Conservation (phyloP, 371 early-diverging fungal species). For the Dichotomocladium elegans region DNA sequence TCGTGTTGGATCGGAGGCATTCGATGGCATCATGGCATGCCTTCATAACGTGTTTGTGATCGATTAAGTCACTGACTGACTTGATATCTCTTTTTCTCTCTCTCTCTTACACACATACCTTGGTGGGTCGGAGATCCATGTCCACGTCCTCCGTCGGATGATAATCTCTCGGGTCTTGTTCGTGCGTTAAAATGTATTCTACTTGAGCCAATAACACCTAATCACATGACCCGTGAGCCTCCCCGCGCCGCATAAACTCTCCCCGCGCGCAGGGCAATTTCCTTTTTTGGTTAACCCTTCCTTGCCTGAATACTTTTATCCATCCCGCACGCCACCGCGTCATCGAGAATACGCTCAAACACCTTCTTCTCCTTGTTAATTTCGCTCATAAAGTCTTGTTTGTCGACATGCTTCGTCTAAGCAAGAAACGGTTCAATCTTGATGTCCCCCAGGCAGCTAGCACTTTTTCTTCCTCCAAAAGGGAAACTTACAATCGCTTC, state of each 20-base stretch:
- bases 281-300: neutral
- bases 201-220: slow-evolving; percentile 73
- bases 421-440: neutral
- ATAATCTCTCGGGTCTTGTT: slow-evolving; percentile 66
- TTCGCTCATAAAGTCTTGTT: slow-evolving; percentile 78
- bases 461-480: neutral
- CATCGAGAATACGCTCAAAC: slow-evolving; percentile 79
- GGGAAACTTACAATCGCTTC: slow-evolving; percentile 50
- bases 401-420: slow-evolving; percentile 63
- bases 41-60: slow-evolving; percentile 17
- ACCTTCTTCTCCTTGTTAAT: slow-evolving; percentile 80
- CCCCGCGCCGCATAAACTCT: no score
- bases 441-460: neutral
- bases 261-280: no score
- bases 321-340: slow-evolving; percentile 81
- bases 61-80: neutral
- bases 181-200: slow-evolving; percentile 63
- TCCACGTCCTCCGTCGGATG: slow-evolving; percentile 54
- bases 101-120: slow-evolving; percentile 56
- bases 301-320: slow-evolving; percentile 76
- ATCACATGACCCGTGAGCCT: neutral
- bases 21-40: slow-evolving; percentile 69
- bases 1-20: slow-evolving; percentile 73
- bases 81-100: neutral
- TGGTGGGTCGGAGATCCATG: slow-evolving; percentile 64